Conservation (phyloP, 371 early-diverging fungal species). For the Actinomortierella wolfii region DNA sequence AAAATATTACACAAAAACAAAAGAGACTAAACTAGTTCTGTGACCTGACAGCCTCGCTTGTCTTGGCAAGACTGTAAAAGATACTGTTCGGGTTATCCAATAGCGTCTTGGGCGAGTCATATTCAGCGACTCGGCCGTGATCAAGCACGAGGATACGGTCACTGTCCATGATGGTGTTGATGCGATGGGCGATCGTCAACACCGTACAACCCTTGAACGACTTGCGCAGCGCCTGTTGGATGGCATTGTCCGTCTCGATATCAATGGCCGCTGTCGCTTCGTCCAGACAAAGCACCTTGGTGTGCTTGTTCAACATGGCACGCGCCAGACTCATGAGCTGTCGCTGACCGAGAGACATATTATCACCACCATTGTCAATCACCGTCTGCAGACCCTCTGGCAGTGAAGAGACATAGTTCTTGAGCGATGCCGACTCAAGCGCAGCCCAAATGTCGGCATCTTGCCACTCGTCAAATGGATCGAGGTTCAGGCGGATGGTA, state of each 20-base stretch:
- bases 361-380: conserved; percentile 57
- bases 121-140: conserved; percentile 64
- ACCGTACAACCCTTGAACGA: conserved; percentile 84
- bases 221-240: conserved; percentile 79
- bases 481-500: conserved; percentile 64
- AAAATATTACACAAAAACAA: too few species aligned
- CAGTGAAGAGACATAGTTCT: conserved; percentile 20
- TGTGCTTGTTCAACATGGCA: conserved; percentile 63
- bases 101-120: conserved; percentile 61
- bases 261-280: conserved; percentile 64
- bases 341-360: conserved; percentile 74
- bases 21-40: too few species aligned
- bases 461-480: conserved; percentile 49
- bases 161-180: conserved; percentile 78
- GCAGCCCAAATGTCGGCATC: conserved; percentile 52
- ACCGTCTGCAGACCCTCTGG: conserved; percentile 13
- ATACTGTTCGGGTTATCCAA: conserved; percentile 51
- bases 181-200: conserved; percentile 81
- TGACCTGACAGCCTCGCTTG: too few species aligned
- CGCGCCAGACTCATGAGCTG: conserved; percentile 80
- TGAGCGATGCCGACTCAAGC: conserved; percentile 40
- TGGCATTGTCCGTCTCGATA: conserved; percentile 64
- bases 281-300: conserved; percentile 80
- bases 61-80: conserved; percentile 63
- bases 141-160: conserved; percentile 75